These are phyloP conservation scores for Sabuloglossum arenarium DNA, from an alignment of 495 filamentous ascomycete species.

Conservation along the genomic window DNA sequence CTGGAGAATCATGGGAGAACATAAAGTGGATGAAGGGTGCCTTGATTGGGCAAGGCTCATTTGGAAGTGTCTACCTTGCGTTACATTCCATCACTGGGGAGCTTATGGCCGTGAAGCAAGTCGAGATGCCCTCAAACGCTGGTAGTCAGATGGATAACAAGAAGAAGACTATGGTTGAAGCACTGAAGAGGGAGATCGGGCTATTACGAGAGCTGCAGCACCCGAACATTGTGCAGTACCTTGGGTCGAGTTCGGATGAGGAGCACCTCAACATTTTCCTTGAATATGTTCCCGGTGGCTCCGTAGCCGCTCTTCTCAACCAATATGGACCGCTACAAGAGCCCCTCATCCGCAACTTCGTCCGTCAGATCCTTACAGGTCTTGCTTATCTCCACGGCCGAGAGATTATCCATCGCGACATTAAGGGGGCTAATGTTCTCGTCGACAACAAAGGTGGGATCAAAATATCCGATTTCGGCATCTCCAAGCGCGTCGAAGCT, in stretches of 20 bases:
- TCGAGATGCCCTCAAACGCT: slow-evolving; percentile 72
- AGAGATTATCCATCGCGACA: slow-evolving; percentile 96
- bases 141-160: slow-evolving; percentile 64
- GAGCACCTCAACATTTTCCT: slow-evolving; percentile 98
- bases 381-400: slow-evolving; percentile 88
- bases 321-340: slow-evolving; percentile 91
- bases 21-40: slow-evolving; percentile 99
- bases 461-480: slow-evolving; percentile 96
- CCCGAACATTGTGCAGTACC: slow-evolving; percentile 93
- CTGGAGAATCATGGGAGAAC: slow-evolving; percentile 83
- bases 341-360: slow-evolving; percentile 86
- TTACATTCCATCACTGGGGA: slow-evolving; percentile 95
- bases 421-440: slow-evolving; percentile 89
- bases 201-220: slow-evolving; percentile 88
- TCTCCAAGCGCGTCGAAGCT: slow-evolving; percentile 90
- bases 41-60: slow-evolving; percentile 89
- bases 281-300: slow-evolving; percentile 95
- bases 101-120: slow-evolving; percentile 96
- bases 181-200: slow-evolving; percentile 87
- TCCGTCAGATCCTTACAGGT: slow-evolving; percentile 84
- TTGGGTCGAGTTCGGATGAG: slow-evolving; percentile 79
- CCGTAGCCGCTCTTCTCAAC: slow-evolving; percentile 93
- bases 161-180: slow-evolving; percentile 95
- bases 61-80: slow-evolving; percentile 89
- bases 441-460: slow-evolving; percentile 98